Base-by-base conservation (phyloP, 2,329 filamentous ascomycete species). In the Clonostachys chloroleuca region DNA sequence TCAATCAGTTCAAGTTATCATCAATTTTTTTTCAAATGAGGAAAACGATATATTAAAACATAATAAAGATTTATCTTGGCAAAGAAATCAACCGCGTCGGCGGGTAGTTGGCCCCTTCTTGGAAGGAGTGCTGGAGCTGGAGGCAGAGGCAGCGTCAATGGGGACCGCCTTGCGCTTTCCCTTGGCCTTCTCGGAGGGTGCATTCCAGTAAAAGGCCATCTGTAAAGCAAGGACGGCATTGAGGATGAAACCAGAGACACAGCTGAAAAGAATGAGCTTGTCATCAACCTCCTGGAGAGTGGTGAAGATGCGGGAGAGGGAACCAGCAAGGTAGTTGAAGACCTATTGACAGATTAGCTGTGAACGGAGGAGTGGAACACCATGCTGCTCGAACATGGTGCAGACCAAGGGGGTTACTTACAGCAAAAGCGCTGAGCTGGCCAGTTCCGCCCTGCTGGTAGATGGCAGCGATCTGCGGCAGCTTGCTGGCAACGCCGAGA, bases 161-260 rank as follows among this genome's bases (percentile, higher is more conserved):
- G 63, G 56, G 10, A 54, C 47, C 24, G 51, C 64, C 58, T 67
- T 70, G 47, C 62, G 63, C 63, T 75, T 75, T 47, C 63, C 64
- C 57, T 68, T 67, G 40, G 62, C 62, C 59, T 73, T 74, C 52
- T 66, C 61, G 13, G 77, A 73, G 10, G 79, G 78, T 8, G 76
- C 70, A 60, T 96, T 96, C 94, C 94, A 99, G 76, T 97, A 97
- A 71, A 92, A 95, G 30, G 95, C 63, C 87, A 99, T 94, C 74
- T 99, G 94, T 37, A 78, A 70, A 13, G 92, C 92, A 49, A 99
- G 77, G 48, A 99, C 79, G 49, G 84, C 76, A 68, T 99, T 99
- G 57, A 99, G 81, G n/a, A 76, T 71, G 65, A 96, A 96, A 30
- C 91, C 94, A 8, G 91, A 89, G 47, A 97, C 72, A 75, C 95